Evolutionary conservation across 495 filamentous ascomycete species (phyloP).

Genomic region (Podospora bellae-mahoneyi): DNA sequence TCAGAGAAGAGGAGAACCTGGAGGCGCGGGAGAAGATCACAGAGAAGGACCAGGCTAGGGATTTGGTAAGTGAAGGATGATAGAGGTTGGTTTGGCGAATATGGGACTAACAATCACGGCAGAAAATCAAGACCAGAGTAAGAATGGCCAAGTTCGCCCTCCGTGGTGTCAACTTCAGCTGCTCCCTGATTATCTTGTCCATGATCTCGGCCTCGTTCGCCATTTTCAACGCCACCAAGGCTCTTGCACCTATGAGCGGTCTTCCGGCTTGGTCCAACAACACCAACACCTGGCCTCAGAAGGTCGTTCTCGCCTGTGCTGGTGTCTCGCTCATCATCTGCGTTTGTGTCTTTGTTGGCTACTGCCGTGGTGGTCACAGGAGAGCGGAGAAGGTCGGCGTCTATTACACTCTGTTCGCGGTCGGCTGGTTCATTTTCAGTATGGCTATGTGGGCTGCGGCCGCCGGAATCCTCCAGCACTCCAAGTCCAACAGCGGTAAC

Average conservation of each 20-base stretch:
- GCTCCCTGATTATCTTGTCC: slow-evolving; percentile 87
- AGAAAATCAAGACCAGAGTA: slow-evolving; percentile 92
- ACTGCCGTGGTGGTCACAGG: slow-evolving; percentile 83
- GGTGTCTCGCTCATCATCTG: slow-evolving; percentile 77
- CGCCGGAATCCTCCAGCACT: slow-evolving; percentile 77
- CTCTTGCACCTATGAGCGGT: slow-evolving; percentile 68
- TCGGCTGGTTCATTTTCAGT: slow-evolving; percentile 90
- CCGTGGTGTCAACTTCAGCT: slow-evolving; percentile 91
- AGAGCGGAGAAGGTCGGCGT: slow-evolving; percentile 87
- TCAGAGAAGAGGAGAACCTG: slow-evolving; percentile 75
- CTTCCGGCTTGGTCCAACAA: slow-evolving; percentile 77
- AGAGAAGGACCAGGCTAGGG: slow-evolving; percentile 75
- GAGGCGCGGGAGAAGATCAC: slow-evolving; percentile 75
- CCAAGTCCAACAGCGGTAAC: slow-evolving; percentile 64
- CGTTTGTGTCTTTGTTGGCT: slow-evolving; percentile 75
- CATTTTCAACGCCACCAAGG: slow-evolving; percentile 82
- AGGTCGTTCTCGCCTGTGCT: slow-evolving; percentile 70
- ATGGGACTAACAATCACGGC: slow-evolving; percentile 34
- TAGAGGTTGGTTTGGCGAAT: background rate
- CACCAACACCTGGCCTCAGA: slow-evolving; percentile 87
- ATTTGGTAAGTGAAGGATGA: slow-evolving; percentile 65
- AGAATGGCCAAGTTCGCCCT: slow-evolving; percentile 92
- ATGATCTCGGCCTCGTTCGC: slow-evolving; percentile 80
- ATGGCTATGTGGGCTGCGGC: slow-evolving; percentile 90
- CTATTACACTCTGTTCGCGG: slow-evolving; percentile 90